Conservation (phyloP, 1,284 basidiomycete species). For the Sanghuangporus baumii region DNA sequence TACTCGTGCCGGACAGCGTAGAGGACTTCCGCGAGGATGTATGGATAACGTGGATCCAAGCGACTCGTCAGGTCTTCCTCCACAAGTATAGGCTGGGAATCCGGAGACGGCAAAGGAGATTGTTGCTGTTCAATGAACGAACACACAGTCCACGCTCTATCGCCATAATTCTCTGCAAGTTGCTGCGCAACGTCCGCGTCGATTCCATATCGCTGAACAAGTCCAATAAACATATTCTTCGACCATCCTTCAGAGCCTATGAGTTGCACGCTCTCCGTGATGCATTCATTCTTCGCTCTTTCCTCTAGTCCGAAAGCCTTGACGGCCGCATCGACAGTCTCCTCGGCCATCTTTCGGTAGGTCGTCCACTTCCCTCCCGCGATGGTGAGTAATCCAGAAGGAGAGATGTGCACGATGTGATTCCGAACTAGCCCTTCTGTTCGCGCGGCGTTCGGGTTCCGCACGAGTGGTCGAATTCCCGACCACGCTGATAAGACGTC, state of each 20-base stretch:
- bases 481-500: slow-evolving; percentile 97
- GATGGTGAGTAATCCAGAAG: slow-evolving; percentile 86
- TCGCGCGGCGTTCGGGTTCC: slow-evolving; percentile 73
- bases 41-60: slow-evolving; percentile 75
- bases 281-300: slow-evolving; percentile 58
- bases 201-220: slow-evolving; percentile 88
- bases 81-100: slow-evolving; percentile 52
- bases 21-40: slow-evolving; percentile 90
- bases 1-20: slow-evolving; percentile 92
- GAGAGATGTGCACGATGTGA: slow-evolving; percentile 87
- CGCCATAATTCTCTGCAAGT: slow-evolving; percentile 91
- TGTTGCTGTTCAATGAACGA: slow-evolving; percentile 52
- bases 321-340: slow-evolving; percentile 89
- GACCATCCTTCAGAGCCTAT: slow-evolving; percentile 96
- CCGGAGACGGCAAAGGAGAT: not conserved
- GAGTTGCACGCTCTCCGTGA: slow-evolving; percentile 79
- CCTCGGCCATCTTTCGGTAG: slow-evolving; percentile 94
- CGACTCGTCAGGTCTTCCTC: slow-evolving; percentile 72
- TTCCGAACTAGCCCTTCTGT: slow-evolving; percentile 91
- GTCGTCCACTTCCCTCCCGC: slow-evolving; percentile 99
- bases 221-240: slow-evolving; percentile 94
- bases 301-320: slow-evolving; percentile 67
- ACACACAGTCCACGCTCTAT: slow-evolving; percentile 94
- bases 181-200: slow-evolving; percentile 93
- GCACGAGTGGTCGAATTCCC: slow-evolving; percentile 86